Evolutionary conservation across 2,329 filamentous ascomycete species (phyloP), one percentile per base, ranked within the genome.

Genomic region (Teratosphaeria gauchensis): DNA sequence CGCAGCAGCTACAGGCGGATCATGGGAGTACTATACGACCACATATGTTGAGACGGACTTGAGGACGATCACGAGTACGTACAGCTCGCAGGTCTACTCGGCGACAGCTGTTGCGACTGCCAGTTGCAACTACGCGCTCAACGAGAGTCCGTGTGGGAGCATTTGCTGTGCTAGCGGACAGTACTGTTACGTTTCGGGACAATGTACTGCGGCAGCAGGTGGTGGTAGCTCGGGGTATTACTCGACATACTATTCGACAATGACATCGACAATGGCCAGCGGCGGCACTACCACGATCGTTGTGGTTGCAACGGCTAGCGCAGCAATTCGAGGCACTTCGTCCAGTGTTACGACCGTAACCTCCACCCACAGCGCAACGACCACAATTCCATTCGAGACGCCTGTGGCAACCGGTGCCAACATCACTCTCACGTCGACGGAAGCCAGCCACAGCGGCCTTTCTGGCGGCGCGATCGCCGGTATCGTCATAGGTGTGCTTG

Each of bases 391-490:
- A 4, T 83, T 82, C 68, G 66, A 74, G 51, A 76, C 80, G 0
- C 77, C 79, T 48, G 80, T 82, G n/a, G 77, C 80, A 3, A 81
- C 81, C 6, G 80, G 78, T 53, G 78, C 77, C 54, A 66, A 76
- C 73, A 67, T 73, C 46, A 76, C 71, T 16, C 71, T 76, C 35
- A 73, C 71, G 2, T 69, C 72, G 28, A 67, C 71, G 14, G 61
- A 69, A 30, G 12, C 28, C 28, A 7, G 52, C 21, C 53, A 61
- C 11, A 58, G 65, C 32, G 66, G 64, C 11, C 79, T 92, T 57
- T 88, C 85, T 66, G 82, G 79, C 51, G 88, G 88, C 56, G 88
- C 87, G 60, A 92, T 92, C 66, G 88, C 89, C 16, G 88, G 88
- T 61, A 92, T 92, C 67, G 88, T 92, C 64, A 85, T 92, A 58